Evolutionary conservation across 2,329 filamentous ascomycete species (phyloP).

Genomic region (Calonectria hongkongensis): DNA sequence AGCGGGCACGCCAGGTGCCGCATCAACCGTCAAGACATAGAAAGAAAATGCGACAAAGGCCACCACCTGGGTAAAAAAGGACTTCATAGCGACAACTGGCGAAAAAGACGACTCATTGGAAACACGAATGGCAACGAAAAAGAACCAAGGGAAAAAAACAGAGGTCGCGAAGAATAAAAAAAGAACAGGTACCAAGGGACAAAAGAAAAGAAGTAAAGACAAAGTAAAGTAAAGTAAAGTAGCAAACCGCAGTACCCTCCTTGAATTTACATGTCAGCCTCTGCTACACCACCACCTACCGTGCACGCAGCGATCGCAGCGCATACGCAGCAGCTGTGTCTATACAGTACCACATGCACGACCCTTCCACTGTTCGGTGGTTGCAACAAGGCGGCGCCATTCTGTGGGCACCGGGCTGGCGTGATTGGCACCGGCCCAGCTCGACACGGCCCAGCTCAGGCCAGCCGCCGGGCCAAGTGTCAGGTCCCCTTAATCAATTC

Average conservation of each 20-base stretch:
- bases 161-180: not conserved
- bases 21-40: not conserved
- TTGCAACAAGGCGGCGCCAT: not conserved
- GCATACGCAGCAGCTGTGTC: not conserved
- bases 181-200: not conserved
- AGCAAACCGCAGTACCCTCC: not conserved
- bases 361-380: not conserved
- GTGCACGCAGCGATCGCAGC: slow-evolving; percentile 7
- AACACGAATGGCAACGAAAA: not conserved
- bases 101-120: not conserved
- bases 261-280: not conserved
- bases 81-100: not conserved
- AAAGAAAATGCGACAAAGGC: not conserved
- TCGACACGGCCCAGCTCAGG: not conserved
- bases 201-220: too few species aligned
- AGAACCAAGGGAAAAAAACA: not conserved
- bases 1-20: slow-evolving; percentile 8
- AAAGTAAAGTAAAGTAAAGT: not conserved
- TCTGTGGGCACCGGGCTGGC: not conserved
- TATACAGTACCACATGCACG: not conserved
- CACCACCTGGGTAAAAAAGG: not conserved
- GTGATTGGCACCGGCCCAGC: not conserved
- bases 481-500: slow-evolving; percentile 4
- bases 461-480: not conserved
- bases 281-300: slow-evolving; percentile 2